Percentiles rank a stretch among this genome's conserved stretches.
Evolutionary conservation across 164 flowering plant genomes (phyloP).

Genomic region (Annona cherimola): DNA sequence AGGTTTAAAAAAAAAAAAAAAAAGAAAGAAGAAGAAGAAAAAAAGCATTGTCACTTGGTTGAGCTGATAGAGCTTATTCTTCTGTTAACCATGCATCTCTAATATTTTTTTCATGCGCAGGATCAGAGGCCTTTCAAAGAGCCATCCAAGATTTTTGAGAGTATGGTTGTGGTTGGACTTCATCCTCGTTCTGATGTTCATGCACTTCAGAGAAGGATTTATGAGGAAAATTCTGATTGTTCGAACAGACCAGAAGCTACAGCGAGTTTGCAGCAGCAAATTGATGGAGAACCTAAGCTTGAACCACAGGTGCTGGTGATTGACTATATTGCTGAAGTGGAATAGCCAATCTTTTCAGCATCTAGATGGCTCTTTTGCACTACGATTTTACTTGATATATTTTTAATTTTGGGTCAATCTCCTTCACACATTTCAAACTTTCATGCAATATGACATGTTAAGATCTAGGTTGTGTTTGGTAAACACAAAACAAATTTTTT

Average conservation of each 20-base stretch:
- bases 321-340: neutral
- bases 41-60: neutral
- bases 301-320: slow-evolving; percentile 79
- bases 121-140: slow-evolving; percentile 73
- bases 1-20: too few relatives aligned
- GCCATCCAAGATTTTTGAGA: slow-evolving; percentile 89
- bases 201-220: slow-evolving; percentile 55
- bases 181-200: slow-evolving; percentile 78
- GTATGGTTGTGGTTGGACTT: slow-evolving; percentile 98
- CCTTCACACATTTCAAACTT: neutral
- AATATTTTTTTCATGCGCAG: slow-evolving; percentile 33
- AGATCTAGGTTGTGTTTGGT: neutral
- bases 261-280: slow-evolving; percentile 46
- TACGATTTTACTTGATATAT: neutral
- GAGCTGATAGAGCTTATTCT: neutral
- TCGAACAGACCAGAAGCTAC: slow-evolving; percentile 56
- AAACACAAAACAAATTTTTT: neutral
- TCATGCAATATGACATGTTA: too few relatives aligned
- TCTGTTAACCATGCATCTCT: slow-evolving; percentile 4
- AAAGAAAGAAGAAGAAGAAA: neutral
- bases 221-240: slow-evolving; percentile 61
- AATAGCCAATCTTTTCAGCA: neutral
- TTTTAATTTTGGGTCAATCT: neutral
- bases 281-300: slow-evolving; percentile 67
- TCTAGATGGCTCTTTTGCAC: neutral